phyloP scores from a whole-genome alignment of 495 filamentous ascomycete genomes.

The Endocarpon pusillum region DNA sequence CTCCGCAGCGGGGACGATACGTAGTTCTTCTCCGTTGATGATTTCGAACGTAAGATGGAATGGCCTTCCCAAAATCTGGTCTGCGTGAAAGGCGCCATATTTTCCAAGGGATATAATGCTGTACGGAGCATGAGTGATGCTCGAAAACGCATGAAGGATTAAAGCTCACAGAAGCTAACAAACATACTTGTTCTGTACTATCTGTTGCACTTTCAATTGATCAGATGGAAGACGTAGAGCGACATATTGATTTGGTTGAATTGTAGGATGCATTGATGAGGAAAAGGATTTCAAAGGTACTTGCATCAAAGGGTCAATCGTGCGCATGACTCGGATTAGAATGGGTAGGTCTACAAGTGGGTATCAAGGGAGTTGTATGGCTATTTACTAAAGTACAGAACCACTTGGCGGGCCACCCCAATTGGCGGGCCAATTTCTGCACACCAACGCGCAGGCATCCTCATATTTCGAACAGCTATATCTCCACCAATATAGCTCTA shows the following conservation, averaged over 20 bases:
- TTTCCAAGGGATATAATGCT: slow-evolving; percentile 76
- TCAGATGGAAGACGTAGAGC: slow-evolving; percentile 53
- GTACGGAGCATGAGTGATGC: slow-evolving; percentile 10
- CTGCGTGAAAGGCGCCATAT: slow-evolving; percentile 74
- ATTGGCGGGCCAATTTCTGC: too few relatives aligned
- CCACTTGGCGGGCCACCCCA: too few relatives aligned
- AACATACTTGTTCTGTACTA: slow-evolving; percentile 65
- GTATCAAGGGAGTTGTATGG: too few relatives aligned
- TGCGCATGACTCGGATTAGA: too few relatives aligned
- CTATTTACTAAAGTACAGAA: too few relatives aligned
- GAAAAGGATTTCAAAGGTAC: too few relatives aligned
- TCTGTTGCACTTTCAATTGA: slow-evolving; percentile 39
- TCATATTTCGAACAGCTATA: too few relatives aligned
- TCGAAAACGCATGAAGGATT: background rate
- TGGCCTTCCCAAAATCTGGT: slow-evolving; percentile 71
- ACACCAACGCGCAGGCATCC: too few relatives aligned
- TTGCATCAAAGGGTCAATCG: too few relatives aligned
- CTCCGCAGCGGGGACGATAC: slow-evolving; percentile 65
- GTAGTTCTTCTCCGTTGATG: slow-evolving; percentile 51
- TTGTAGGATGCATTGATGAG: slow-evolving; percentile 26
- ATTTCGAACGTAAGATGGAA: slow-evolving; percentile 86
- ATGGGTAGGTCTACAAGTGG: too few relatives aligned
- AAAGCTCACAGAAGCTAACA: slow-evolving; percentile 7
- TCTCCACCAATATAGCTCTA: too few relatives aligned
- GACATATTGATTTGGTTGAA: slow-evolving; percentile 47